Percentiles rank a stretch among this genome's conserved stretches.
Evolutionary conservation across 1,284 basidiomycete genomes (phyloP).

Genomic region (Pterula multifida): DNA sequence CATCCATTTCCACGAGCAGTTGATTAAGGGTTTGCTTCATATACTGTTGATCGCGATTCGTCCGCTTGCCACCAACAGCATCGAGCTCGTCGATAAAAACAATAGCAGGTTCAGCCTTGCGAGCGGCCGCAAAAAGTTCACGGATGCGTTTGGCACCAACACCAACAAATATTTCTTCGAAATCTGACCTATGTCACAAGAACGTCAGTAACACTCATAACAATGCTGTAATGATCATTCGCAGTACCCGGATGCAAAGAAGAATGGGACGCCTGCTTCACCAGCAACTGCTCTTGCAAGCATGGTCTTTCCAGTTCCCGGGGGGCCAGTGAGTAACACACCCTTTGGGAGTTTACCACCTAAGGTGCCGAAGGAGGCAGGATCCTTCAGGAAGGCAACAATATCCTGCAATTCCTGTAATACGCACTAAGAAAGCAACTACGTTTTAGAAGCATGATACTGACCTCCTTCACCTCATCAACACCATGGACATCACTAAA

Average conservation of each 20-base stretch:
- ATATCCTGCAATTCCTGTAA: conserved; percentile 81
- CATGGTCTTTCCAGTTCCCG: conserved; percentile 95
- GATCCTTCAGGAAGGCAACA: conserved; percentile 88
- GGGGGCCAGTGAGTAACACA: conserved; percentile 76
- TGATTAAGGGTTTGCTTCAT: conserved; percentile 92
- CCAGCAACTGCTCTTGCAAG: conserved; percentile 93
- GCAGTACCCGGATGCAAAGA: conserved; percentile 73
- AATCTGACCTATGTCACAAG: conserved; percentile 63
- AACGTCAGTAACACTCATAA: conserved; percentile 6
- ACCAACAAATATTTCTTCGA: conserved; percentile 97
- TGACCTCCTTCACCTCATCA: conserved; percentile 82
- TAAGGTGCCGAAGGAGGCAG: conserved; percentile 75
- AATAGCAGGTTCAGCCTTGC: conserved; percentile 90
- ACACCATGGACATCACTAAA: conserved; percentile 92
- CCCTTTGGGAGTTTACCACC: conserved; percentile 91
- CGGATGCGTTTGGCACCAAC: conserved; percentile 94
- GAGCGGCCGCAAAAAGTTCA: conserved; percentile 89
- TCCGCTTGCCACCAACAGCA: conserved; percentile 89
- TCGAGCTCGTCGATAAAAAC: conserved; percentile 94
- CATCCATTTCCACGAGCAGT: conserved; percentile 90
- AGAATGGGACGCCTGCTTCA: conserved; percentile 91
- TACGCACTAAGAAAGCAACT: neutral
- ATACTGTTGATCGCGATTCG: conserved; percentile 78
- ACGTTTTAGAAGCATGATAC: conserved; percentile 8
- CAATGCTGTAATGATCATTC: neutral